These are phyloP conservation scores for Neonectria ditissima DNA, from an alignment of 2,329 filamentous ascomycete species.

Conservation along the genomic window DNA sequence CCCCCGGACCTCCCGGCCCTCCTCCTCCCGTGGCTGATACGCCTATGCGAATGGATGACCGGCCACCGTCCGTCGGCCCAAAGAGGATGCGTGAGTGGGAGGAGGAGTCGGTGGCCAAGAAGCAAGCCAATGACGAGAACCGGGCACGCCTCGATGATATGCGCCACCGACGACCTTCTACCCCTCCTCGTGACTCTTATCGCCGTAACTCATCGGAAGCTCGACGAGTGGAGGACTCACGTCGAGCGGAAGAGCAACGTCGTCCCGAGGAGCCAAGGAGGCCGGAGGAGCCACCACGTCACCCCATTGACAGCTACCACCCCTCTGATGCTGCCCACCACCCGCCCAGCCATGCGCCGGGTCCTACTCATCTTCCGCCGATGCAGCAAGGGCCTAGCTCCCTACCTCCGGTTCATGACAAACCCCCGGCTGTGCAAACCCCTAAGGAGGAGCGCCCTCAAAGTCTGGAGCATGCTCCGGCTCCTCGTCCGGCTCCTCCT, in stretches of 20 bases:
- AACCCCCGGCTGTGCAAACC: conserved; percentile 45
- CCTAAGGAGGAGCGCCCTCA: conserved; percentile 72
- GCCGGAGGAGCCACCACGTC: conserved; percentile 73
- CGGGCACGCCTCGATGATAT: conserved; percentile 88
- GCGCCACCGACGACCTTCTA: conserved; percentile 81
- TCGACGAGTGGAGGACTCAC: conserved; percentile 73
- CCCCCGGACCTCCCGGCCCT: conserved; percentile 33
- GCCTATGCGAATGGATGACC: conserved; percentile 73
- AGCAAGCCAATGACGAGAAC: conserved; percentile 88
- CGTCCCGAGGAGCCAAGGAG: conserved; percentile 69
- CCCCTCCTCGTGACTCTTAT: conserved; percentile 76
- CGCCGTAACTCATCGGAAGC: conserved; percentile 83
- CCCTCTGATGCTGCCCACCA: conserved; percentile 94
- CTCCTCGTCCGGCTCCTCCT: conserved; percentile 61
- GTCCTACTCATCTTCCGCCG: conserved; percentile 67
- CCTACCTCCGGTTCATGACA: conserved; percentile 67
- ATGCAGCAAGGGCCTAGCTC: conserved; percentile 71
- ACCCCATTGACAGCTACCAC: conserved; percentile 83
- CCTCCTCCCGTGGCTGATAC: conserved; percentile 71
- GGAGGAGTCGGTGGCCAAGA: conserved; percentile 82
- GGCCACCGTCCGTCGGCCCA: conserved; percentile 81
- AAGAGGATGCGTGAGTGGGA: conserved; percentile 97
- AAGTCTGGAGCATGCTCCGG: conserved; percentile 51
- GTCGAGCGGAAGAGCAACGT: conserved; percentile 71
- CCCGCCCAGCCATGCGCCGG: conserved; percentile 65